Base-by-base conservation (phyloP, 441 rosid species). In the Lagerstroemia fauriei region DNA sequence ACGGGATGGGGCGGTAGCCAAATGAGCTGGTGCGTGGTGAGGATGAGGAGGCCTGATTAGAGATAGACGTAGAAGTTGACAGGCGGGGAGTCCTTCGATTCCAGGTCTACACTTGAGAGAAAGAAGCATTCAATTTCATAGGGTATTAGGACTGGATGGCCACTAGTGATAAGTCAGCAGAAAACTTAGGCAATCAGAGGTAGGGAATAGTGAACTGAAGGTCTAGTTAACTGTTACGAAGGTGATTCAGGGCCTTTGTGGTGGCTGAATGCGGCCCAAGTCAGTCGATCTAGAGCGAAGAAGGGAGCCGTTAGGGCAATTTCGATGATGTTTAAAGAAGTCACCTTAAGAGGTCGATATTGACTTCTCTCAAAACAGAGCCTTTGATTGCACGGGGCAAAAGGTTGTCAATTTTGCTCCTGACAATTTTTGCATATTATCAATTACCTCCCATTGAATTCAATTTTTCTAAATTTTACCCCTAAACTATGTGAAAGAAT, bases 21-120 rank as follows among this genome's bases (percentile, higher is more conserved):
- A 83, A 95, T 85, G 79, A 94, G 96, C 86, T 97, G 99, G 87
- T 93, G 97, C 75, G 95, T 95, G 76, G 99, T 93, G 81, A 95
- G 90, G 83, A 91, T 93, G 3, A 94, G 88, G 57, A 90, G 85
- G 68, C 97, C 97, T 18, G 98, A 88, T 73, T 77, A 89, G 71
- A 93, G 82, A 27, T 88, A 81, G 44, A 87, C 50, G 82, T 91
- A 90, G 76, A 84, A 84, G 57, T 89, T 75, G 13, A 29, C 22
- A 12, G 11, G 73, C 73, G 25, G 46, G 73, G 85, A 84, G n/a
- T 89, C 90, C 77, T 94, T 96, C 80, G 91, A 86, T 80, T 92
- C 94, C 73, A 95, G 87, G 86, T 95, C 98, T 13, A 95, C 93
- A 32, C 88, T 87, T 50, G 96, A 92, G 72, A 95, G 95, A n/a